Evolutionary conservation across 2,329 filamentous ascomycete species (phyloP), one percentile per base, ranked within the genome.

Genomic region (Penicillium sp.): DNA sequence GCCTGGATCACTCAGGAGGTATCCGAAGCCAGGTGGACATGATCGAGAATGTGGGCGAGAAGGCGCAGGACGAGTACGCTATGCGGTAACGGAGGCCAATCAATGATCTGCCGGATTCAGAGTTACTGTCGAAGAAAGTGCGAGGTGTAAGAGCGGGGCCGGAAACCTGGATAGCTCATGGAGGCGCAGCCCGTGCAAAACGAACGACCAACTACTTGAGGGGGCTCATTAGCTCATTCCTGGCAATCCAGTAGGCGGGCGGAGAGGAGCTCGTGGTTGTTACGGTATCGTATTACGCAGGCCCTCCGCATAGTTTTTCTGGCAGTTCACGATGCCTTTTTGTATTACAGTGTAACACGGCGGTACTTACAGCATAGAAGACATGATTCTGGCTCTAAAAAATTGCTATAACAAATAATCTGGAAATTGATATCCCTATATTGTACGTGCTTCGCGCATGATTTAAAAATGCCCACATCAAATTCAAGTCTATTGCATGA

Each of bases 21-120:
- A 48, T 55, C 58, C 51, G 62, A 65, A 65, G 70, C 69, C 71
- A 75, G 68, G 67, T 70, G 72, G 66, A 71, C 75, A 77, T 76
- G 65, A 60, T 74, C 72, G 66, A 67, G 61, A 64, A 38, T 63
- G 58, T 62, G 57, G 67, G 62, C 56, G 61, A 48, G 54, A 59
- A 61, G 35, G 66, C 60, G 58, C 64, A 64, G 61, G 56, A 56
- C 9, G 47, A 35, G 48, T 41, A 57, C 64, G 64, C 60, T 55
- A 56, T 45, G 53, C 59, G 52, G 41, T 51, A 44, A 55, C 17
- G 30, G 47, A 21, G 31, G 44, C 49, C 35, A 58, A 58, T 60
- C 53, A 31, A 31, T 44, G 54, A 51, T 41, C 58, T 55, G 59
- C 53, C 45, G 58, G 48, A 61, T 46, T 60, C 58, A 55, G 26